phyloP scores from a whole-genome alignment of 805 yeast species.

The Candida boidinii region DNA sequence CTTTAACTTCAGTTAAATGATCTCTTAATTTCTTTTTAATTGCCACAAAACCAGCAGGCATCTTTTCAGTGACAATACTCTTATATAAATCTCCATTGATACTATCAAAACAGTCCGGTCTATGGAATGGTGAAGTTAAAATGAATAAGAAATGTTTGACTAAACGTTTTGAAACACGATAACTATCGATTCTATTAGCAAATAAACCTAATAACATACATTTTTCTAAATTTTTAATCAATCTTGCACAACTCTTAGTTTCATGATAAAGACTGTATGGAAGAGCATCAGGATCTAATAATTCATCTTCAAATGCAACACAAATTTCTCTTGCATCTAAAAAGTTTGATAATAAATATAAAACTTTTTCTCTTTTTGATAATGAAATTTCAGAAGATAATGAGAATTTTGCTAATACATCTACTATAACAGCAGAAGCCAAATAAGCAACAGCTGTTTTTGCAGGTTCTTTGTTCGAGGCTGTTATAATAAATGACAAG shows the following conservation, averaged over 20 bases:
- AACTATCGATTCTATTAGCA: slow-evolving; percentile 41
- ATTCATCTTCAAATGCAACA: slow-evolving; percentile 15
- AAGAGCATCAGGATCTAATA: slow-evolving; percentile 1
- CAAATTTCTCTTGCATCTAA: slow-evolving; percentile 26
- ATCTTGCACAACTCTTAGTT: slow-evolving; percentile 19
- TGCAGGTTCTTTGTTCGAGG: slow-evolving; percentile 20
- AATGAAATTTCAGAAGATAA: slow-evolving; percentile 13
- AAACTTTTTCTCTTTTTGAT: slow-evolving; percentile 10
- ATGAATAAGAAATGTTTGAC: slow-evolving; percentile 19
- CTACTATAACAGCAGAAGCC: slow-evolving; percentile 30
- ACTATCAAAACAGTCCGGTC: slow-evolving; percentile 14
- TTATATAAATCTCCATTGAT: slow-evolving; percentile 29
- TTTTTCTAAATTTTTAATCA: slow-evolving; percentile 38
- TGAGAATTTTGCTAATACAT: slow-evolving; percentile 24
- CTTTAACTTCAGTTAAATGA: slow-evolving; percentile 19
- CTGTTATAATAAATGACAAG: slow-evolving; percentile 23
- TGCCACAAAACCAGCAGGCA: slow-evolving; percentile 66
- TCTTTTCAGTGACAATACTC: slow-evolving; percentile 43
- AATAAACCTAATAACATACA: slow-evolving; percentile 43
- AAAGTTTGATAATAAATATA: slow-evolving; percentile 31
- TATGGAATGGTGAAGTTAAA: slow-evolving; percentile 14
- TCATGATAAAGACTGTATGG: slow-evolving; percentile 16
- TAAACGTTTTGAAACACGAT: slow-evolving; percentile 36
- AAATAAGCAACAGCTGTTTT: slow-evolving; percentile 27
- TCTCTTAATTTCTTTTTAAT: slow-evolving; percentile 59